Evolutionary conservation across 1,284 basidiomycete species (phyloP), one percentile per base, ranked within the genome.

Genomic region (Coniferiporia weirii): DNA sequence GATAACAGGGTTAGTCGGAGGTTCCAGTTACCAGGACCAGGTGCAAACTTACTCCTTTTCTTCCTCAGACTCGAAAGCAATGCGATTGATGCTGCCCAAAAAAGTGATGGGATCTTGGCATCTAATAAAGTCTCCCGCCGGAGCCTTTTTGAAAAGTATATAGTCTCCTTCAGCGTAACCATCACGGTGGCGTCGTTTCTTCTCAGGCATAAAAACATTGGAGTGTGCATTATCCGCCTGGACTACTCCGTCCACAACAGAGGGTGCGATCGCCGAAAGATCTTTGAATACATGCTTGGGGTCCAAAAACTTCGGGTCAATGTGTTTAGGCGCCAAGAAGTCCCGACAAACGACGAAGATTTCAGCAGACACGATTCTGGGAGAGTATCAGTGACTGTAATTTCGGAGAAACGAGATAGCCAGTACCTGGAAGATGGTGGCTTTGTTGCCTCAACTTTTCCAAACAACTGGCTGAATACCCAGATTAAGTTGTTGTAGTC

Each of bases 401-500:
- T 9, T 19, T 35, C 52, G 53, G 58, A 51, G 59, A 46, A 27
- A 50, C 54, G 47, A 8, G 51, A 15, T 27, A 34, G 38, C 38
- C 15, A 79, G 67, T 64, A 93, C 93, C 93, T 86, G 20, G 97
- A 99, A 34, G 94, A 96, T 10, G 97, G 95, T 1, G 97, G 97
- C 72, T 99, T 99, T 44, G 97, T 99, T 12, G 97, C 97, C 75
- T 99, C 97, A 36, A 99, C 97, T 71, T 89, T 93, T 56, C 83
- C 85, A 74, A 99, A 99, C 45, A 99, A 79, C 76, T 99, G 97
- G 66, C 88, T 91, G 77, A 99, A 99, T 20, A 99, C 96, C 95
- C 97, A 99, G 67, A 99, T 87, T 63, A 99, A 85, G 70, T 91
- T 94, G 78, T 99, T 99, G 77, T 99, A 99, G 73, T 99, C 97